Base-by-base conservation (phyloP, 1,139 yeast species). In the Meyerozyma carpophila region DNA sequence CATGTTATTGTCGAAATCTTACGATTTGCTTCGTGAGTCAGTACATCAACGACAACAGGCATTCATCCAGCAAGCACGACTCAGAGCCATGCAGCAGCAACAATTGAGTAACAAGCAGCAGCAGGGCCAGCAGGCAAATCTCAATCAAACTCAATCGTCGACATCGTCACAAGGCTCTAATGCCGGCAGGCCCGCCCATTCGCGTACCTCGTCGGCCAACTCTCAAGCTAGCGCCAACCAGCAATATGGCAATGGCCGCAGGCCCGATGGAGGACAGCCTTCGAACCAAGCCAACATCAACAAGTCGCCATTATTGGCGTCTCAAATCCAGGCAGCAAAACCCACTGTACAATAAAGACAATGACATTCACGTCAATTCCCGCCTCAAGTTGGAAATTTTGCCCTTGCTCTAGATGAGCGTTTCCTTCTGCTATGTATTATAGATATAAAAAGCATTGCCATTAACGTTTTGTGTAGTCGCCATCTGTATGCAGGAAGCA, bases 1-100 rank as follows among this genome's bases (percentile, higher is more conserved):
- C 4, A 89, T 90, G 96, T 66, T 91, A 37, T 71, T 90, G 40
- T 82, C 94, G 5, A 91, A 91, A 62, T 84, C 96, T 0, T 87
- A 86, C 58, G 97, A 85, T 42, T 65, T 83, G 63, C 62, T 76
- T 66, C 59, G 79, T 42, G 81, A 75, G 52, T 72, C 77, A 9
- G 79, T 58, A 59, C 76, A 71, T 49, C 77, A 72, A 53, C 62
- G 73, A 43, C 75, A 68, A 55, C 77, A 70, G 48, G 58, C 62
- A 18, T 63, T 62, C 49, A 58, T 71, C 28, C 76, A 72, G 48
- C 70, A 75, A 59, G 72, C 77, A 37, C 61, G 77, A 58, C 61
- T 69, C 63, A 58, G 79, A 43, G 69, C 77, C 6, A 58, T 74
- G 41, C 79, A 72, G 43, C 74, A 68, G 48, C 73, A 68, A 41